These are phyloP conservation scores for Claviceps sp. DNA, from an alignment of 2,329 filamentous ascomycete species.

Conservation along the genomic window DNA sequence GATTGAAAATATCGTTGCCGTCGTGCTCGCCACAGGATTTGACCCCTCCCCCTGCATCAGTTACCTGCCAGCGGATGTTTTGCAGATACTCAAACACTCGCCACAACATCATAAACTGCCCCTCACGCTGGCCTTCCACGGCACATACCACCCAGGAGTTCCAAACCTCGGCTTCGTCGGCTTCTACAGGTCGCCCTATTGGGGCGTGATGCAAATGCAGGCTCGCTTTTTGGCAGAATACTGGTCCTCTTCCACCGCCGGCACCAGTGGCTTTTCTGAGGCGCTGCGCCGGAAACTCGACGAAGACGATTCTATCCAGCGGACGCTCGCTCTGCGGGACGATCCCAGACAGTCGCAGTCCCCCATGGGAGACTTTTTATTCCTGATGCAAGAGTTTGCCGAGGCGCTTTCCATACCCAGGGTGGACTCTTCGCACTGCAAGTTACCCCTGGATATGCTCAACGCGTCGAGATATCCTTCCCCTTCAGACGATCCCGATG, in stretches of 20 bases:
- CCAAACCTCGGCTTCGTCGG: constrained; percentile 65
- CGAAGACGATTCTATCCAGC: constrained; percentile 29
- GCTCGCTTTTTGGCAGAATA: constrained; percentile 50
- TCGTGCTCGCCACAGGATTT: constrained; percentile 68
- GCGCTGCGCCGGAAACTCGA: constrained; percentile 26
- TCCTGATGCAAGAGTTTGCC: constrained; percentile 59
- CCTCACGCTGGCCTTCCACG: constrained; percentile 54
- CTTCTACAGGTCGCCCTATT: constrained; percentile 74
- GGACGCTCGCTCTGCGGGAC: constrained; percentile 36
- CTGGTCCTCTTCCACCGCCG: constrained; percentile 36
- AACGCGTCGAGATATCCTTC: constrained; percentile 42
- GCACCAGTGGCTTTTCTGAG: constrained; percentile 9
- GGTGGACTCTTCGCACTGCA: constrained; percentile 26
- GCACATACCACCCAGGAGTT: constrained; percentile 45
- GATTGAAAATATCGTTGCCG: constrained; percentile 46
- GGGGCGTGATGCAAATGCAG: constrained; percentile 82
- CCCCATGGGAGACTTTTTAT: constrained; percentile 72
- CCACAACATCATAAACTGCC: constrained; percentile 41
- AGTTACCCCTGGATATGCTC: constrained; percentile 36
- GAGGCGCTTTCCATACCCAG: constrained; percentile 38
- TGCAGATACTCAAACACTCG: constrained; percentile 44
- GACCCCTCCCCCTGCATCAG: constrained; percentile 48
- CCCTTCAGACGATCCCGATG: constrained; percentile 22
- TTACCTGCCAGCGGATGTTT: constrained; percentile 46
- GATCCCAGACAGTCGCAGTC: constrained; percentile 51